Evolutionary conservation across 352 stramenopile genomes (phyloP), one percentile per base, ranked within the genome.

Genomic region (Phytophthora sojae): DNA sequence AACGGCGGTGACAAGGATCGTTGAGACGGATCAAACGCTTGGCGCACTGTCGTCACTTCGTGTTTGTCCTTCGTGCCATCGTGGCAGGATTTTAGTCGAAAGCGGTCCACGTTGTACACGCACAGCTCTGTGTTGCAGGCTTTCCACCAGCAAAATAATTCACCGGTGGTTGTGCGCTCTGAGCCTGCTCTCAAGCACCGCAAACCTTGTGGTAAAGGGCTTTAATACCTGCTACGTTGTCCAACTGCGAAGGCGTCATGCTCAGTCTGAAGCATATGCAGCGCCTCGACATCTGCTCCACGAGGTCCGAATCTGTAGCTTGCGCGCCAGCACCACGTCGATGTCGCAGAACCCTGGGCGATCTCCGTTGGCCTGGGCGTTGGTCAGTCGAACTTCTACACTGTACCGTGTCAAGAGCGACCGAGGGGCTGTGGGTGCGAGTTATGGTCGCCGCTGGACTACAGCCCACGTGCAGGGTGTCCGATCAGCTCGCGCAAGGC

Each of bases 1-100:
- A 9, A 49, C 17, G 42, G 42, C 12, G 44, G 17, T 51, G 44
- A 51, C n/a, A 12, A 51, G 44, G 17, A 12, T 23, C n/a, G 14
- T 50, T 71, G 39, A 65, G 49, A 63, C 55, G 61, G 55, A 56
- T 6, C 61, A 25, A 49, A 29, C 53, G 17, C 49, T 54, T 9
- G 55, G 26, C 55, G 37, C 14, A 12, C 29, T 14, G 47, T 61
- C 63, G 61, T 61, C 25, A 66, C 61, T 21, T 70, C 19, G 53
- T 15, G 19, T 4, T 60, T 29, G 45, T 26, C n/a, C n/a, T 52
- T 64, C 67, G 61, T 74, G 9, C 9, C n/a, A 26, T 69, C 45
- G 65, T 54, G 14, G n/a, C 32, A 32, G 6, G 17, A 52, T 65
- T 61, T 75, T 74, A 70, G 61, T 75, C 61, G 67, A 75, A 62